A percentile compares a stretch with the other conserved stretches of the same genome.
phyloP scores from a whole-genome alignment of 805 yeast genomes.

The Metschnikowia koreensis region DNA sequence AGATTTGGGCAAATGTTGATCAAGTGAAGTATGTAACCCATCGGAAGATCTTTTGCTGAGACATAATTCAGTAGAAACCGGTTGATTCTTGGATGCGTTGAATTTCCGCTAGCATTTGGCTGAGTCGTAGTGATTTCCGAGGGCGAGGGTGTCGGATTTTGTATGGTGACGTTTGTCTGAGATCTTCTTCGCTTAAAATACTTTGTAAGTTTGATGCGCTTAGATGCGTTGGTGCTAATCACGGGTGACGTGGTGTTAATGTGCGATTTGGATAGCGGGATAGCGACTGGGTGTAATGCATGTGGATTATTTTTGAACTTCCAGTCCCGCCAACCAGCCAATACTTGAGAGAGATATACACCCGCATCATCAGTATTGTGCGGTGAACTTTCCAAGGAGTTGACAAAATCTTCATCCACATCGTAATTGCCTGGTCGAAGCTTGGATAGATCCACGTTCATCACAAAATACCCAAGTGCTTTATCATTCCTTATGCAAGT shows the following conservation, averaged over 20 bases:
- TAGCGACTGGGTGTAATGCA: slow-evolving; percentile 26
- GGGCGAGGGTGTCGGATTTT: slow-evolving; percentile 11
- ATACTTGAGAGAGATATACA: slow-evolving; percentile 22
- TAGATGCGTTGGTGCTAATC: background rate
- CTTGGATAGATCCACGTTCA: slow-evolving; percentile 55
- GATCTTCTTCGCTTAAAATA: slow-evolving; percentile 18
- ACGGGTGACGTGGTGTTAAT: slow-evolving; percentile 5
- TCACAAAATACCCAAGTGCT: slow-evolving; percentile 55
- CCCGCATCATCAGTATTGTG: background rate
- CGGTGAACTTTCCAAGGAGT: background rate
- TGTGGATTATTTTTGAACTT: slow-evolving; percentile 69
- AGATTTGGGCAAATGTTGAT: slow-evolving; percentile 67
- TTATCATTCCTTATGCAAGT: slow-evolving; percentile 59
- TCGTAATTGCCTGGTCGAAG: slow-evolving; percentile 35
- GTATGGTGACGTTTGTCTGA: slow-evolving; percentile 15
- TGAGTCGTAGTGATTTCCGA: slow-evolving; percentile 19
- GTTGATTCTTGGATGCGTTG: slow-evolving; percentile 54
- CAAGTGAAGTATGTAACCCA: slow-evolving; percentile 71
- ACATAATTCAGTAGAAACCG: slow-evolving; percentile 62
- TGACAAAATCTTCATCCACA: slow-evolving; percentile 3
- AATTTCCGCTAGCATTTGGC: background rate
- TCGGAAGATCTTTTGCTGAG: slow-evolving; percentile 70
- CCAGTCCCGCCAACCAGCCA: slow-evolving; percentile 94
- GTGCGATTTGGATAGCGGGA: slow-evolving; percentile 15
- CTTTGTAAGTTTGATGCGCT: slow-evolving; percentile 15